Conservation (phyloP, 768 basidiomycete species). For the Pisolithus marmoratus region DNA sequence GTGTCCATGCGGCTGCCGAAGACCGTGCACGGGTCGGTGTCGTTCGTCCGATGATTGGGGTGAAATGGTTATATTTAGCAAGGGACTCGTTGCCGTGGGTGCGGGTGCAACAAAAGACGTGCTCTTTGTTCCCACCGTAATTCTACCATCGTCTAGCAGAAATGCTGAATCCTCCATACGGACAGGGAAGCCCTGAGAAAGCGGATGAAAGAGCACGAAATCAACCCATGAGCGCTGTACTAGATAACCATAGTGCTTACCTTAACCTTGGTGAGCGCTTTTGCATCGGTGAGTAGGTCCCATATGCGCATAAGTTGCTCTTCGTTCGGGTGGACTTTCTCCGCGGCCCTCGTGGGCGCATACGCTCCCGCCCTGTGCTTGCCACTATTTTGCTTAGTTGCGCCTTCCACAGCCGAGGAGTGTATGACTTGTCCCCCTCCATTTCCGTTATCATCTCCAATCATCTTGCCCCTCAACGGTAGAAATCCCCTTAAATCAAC, state of each 20-base stretch:
- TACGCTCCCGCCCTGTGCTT: background rate
- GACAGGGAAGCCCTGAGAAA: conserved; percentile 21
- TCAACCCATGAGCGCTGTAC: background rate
- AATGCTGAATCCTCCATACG: conserved; percentile 18
- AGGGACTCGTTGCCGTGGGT: conserved; percentile 4
- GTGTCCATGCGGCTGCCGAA: background rate
- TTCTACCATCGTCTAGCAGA: conserved; percentile 6
- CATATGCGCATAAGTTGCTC: conserved; percentile 92
- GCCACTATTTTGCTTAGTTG: conserved; percentile 19
- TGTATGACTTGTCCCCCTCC: conserved; percentile 3
- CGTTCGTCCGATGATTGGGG: conserved; percentile 3
- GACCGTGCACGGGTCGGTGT: background rate
- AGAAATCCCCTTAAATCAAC: conserved; percentile 82
- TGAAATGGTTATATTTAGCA: background rate
- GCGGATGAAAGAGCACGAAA: background rate
- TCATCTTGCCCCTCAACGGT: conserved; percentile 65
- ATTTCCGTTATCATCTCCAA: conserved; percentile 22
- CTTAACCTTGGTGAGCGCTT: conserved; percentile 49
- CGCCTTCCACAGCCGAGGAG: conserved; percentile 17
- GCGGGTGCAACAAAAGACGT: background rate
- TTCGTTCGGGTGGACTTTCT: conserved; percentile 82
- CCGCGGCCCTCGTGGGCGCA: conserved; percentile 22
- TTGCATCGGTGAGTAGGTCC: conserved; percentile 75
- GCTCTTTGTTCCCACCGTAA: conserved; percentile 1
- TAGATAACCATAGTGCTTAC: conserved; percentile 32